phyloP scores from a whole-genome alignment of 805 yeast species.

The Yarrowia sp. region DNA sequence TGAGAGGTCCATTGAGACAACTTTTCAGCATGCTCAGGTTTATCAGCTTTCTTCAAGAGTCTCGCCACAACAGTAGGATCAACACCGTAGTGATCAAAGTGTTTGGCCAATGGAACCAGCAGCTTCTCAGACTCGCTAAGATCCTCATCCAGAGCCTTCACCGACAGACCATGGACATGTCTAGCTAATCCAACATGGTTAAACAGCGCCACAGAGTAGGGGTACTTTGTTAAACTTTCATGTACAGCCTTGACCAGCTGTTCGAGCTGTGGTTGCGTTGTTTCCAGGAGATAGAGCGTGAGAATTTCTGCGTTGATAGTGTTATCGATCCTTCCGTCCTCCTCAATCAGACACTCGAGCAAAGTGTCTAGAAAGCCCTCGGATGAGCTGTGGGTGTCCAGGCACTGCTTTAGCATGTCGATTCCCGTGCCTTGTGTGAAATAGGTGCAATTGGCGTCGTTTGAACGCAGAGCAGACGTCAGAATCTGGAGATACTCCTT shows the following conservation, averaged over 20 bases:
- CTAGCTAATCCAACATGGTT: constrained; percentile 21
- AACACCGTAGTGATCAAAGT: constrained; percentile 21
- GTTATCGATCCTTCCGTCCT: constrained; percentile 18
- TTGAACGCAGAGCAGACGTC: constrained; percentile 7
- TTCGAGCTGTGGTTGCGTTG: neutral
- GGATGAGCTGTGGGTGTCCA: constrained; percentile 14
- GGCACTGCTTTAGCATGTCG: constrained; percentile 26
- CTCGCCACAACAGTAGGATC: constrained; percentile 23
- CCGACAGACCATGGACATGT: constrained; percentile 8
- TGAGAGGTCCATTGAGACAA: constrained; percentile 22
- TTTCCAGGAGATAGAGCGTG: constrained; percentile 23
- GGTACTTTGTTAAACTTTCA: neutral
- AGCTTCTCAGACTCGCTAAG: neutral
- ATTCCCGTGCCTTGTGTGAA: constrained; percentile 26
- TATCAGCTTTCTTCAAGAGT: constrained; percentile 20
- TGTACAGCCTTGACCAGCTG: constrained; percentile 10
- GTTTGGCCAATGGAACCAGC: constrained; percentile 1
- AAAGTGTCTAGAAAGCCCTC: constrained; percentile 16
- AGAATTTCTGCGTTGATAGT: constrained; percentile 23
- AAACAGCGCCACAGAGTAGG: constrained; percentile 21
- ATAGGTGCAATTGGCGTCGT: constrained; percentile 33
- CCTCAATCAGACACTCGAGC: constrained; percentile 28
- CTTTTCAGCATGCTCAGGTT: constrained; percentile 21
- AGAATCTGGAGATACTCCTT: constrained; percentile 8
- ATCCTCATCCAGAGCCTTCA: constrained; percentile 14